phyloP scores from a whole-genome alignment of 768 basidiomycete genomes.

The Collybia sp. region DNA sequence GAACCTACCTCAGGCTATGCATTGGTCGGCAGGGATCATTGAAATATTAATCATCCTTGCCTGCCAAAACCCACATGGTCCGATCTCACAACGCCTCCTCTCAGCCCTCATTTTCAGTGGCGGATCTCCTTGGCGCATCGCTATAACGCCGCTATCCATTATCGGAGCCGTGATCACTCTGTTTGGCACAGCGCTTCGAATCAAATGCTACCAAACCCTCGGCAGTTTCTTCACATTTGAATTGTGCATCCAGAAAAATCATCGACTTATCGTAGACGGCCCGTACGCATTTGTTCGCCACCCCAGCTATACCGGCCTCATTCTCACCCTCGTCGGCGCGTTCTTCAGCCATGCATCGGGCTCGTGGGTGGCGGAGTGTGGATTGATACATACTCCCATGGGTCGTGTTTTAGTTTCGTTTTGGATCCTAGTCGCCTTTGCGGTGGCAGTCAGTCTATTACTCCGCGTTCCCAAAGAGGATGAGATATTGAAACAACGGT shows the following conservation, averaged over 20 bases:
- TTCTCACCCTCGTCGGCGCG: slow-evolving; percentile 22
- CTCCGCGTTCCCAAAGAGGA: slow-evolving; percentile 30
- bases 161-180: slow-evolving; percentile 24
- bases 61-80: slow-evolving; percentile 8
- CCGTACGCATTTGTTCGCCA: slow-evolving; percentile 33
- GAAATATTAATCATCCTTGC: slow-evolving; percentile 26
- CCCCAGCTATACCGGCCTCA: slow-evolving; percentile 32
- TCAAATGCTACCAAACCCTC: slow-evolving; percentile 28
- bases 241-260: slow-evolving; percentile 26
- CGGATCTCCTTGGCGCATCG: slow-evolving; percentile 10
- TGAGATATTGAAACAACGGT: slow-evolving; percentile 19
- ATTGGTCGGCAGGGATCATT: slow-evolving; percentile 18
- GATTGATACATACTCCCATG: slow-evolving; percentile 16
- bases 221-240: slow-evolving; percentile 34
- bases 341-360: slow-evolving; percentile 19
- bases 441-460: slow-evolving; percentile 20
- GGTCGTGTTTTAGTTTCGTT: slow-evolving; percentile 14
- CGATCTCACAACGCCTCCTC: slow-evolving; percentile 15
- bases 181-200: slow-evolving; percentile 25
- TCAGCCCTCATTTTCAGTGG: slow-evolving; percentile 8
- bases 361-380: slow-evolving; percentile 30
- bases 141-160: slow-evolving; percentile 21
- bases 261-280: slow-evolving; percentile 26
- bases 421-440: slow-evolving; percentile 19
- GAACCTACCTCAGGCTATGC: slow-evolving; percentile 15